Base-by-base conservation (phyloP, 176 grass and related monocot species). In the Panicum miliaceum region DNA sequence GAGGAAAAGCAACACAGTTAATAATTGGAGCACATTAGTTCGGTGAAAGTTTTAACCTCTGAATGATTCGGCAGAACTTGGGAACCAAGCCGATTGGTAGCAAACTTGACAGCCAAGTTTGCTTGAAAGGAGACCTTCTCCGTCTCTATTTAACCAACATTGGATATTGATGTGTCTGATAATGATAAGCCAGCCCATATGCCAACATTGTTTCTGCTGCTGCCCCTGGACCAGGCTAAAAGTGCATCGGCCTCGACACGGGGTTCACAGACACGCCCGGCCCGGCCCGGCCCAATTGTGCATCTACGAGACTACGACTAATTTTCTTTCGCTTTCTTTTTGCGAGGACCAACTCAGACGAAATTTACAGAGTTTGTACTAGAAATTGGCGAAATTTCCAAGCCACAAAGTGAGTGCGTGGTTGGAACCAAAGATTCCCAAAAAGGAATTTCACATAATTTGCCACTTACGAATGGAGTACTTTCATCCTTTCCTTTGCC, bases 21-120 rank as follows among this genome's bases (percentile, higher is more conserved):
- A 16, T 16, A 16, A 50, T 50, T 10, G 8, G 1, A 15, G 0
- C 3, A 50, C 2, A n/a, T n/a, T 26, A 12, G 27, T 61, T 3
- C 6, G 61, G 16, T 16, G 61, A 32, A 63, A 20, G 64, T 3
- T 66, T 38, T 20, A 10, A 67, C 64, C 7, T 68, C 19, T 40
- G 19, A 40, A n/a, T 35, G n/a, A n/a, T n/a, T n/a, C 35, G 12
- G 9, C 64, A 18, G 37, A 68, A 70, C 40, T 12, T 71, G 68
- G 43, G n/a, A 46, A 45, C 22, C n/a, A 26, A 27, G 68, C n/a
- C 12, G 41, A 26, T 12, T 26, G n/a, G 22, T 23, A 25, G 41
- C 2, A 71, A 71, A 47, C 68, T 71, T 71, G 68, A 71, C 68
- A 71, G 5, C 12, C 68, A 47, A 26, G 68, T 71, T 71, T 48